A percentile compares a stretch with the other conserved stretches of the same genome.
These are phyloP conservation scores for Austropuccinia psidii DNA, from an alignment of 1,284 basidiomycete genomes.

Conservation along the genomic window DNA sequence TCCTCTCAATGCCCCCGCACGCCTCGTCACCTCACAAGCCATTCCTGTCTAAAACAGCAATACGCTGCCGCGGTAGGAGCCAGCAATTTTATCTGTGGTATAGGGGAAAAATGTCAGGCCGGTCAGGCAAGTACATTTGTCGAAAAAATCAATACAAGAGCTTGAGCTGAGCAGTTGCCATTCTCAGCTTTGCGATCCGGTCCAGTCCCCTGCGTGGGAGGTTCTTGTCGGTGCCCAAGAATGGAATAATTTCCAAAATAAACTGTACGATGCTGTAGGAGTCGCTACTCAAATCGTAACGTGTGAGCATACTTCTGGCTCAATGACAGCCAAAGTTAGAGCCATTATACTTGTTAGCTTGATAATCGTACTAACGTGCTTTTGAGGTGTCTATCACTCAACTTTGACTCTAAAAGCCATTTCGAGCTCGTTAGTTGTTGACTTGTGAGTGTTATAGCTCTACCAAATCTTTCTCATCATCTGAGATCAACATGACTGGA, in stretches of 20 bases:
- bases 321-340: not conserved
- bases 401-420: not conserved
- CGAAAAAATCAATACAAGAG: no score
- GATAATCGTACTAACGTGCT: not conserved
- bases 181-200: conserved; percentile 21
- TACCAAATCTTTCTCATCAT: not conserved
- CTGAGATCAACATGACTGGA: no score
- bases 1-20: not conserved
- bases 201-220: conserved; percentile 18
- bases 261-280: conserved; percentile 22
- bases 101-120: conserved; percentile 15
- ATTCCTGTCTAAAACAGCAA: not conserved
- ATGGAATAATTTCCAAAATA: conserved; percentile 29
- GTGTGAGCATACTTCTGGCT: not conserved
- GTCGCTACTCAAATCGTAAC: conserved; percentile 23
- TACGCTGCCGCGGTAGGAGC: conserved; percentile 24
- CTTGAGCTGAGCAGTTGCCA: no score
- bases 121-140: conserved; percentile 6
- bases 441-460: not conserved
- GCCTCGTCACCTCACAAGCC: not conserved
- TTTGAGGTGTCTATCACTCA: not conserved
- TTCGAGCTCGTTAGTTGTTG: conserved; percentile 14
- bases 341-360: not conserved
- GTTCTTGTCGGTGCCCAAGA: conserved; percentile 25
- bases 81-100: conserved; percentile 22